Evolutionary conservation across 208 protist species (phyloP), one percentile per base, ranked within the genome.

Genomic region (Leishmania martiniquensis): DNA sequence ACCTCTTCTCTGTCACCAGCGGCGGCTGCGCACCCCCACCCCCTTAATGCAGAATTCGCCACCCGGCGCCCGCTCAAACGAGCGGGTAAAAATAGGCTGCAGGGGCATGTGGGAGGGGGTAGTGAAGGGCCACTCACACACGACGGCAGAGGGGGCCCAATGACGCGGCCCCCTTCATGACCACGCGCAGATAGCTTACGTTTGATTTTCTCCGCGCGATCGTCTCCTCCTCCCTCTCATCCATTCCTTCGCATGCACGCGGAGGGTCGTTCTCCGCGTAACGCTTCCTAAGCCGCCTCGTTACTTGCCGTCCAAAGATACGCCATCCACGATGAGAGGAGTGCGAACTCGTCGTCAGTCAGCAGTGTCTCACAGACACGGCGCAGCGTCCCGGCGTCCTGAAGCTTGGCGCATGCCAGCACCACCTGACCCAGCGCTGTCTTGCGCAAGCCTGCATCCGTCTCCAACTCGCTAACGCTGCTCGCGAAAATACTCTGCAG

Each of bases 401-500:
- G 83, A 67, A 90, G 78, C 37, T 68, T 57, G 10, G 75, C 66
- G 25, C 83, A 83, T 15, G 72, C 59, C 6, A 80, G 25, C 17
- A 96, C 44, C 70, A 90, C 85, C 54, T 80, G 70, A 0, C 91
- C 93, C 55, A 90, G 81, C 25, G 93, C 89, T 34, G 91, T 95
- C 54, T 57, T 37, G 59, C 83, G 78, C 74, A 95, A 60, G 7
- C 62, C 68, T 42, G 63, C 60, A 13, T 86, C 72, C 74, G 84
- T 88, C 63, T 96, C 93, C 2, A 82, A 84, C 76, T 96, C 93
- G 72, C 91, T 94, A 59, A 89, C 82, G 34, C 85, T 89, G 71
- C 89, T 81, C 4, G 65, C 60, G 54, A 84, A 74, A 34, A 93
- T 85, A 12, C 59, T 57, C 2, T 62, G 39, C 20, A 95, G 66